A percentile compares a stretch with the other conserved stretches of the same genome.
phyloP scores from a whole-genome alignment of 75 land plant species.

The Cupressus sempervirens region DNA sequence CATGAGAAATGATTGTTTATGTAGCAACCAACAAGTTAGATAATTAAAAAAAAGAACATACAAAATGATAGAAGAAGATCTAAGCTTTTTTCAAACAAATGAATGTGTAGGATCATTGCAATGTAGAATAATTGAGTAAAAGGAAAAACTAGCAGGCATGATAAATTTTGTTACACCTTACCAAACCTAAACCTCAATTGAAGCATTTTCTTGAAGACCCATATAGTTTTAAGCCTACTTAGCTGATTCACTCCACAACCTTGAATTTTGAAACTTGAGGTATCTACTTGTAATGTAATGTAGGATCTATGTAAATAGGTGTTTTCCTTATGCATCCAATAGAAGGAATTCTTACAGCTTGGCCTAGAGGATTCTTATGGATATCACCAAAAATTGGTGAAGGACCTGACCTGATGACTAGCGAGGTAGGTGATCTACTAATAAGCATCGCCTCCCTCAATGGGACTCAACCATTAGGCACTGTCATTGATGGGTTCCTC shows the following conservation, averaged over 20 bases:
- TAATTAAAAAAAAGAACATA: not conserved
- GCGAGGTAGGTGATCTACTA: not conserved
- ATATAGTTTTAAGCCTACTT: not conserved
- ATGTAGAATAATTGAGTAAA: not conserved
- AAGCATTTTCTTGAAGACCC: conserved; percentile 1
- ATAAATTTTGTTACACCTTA: conserved; percentile 4
- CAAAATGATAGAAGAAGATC: not conserved
- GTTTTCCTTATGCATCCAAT: conserved; percentile 5
- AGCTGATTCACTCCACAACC: not conserved
- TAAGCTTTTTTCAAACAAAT: not conserved
- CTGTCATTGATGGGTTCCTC: conserved; percentile 3
- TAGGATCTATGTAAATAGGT: not conserved
- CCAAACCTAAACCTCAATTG: conserved; percentile 2
- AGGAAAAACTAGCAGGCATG: not conserved
- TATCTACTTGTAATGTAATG: conserved; percentile 7
- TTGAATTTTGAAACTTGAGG: not conserved
- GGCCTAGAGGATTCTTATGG: not conserved
- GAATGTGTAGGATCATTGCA: conserved; percentile 3
- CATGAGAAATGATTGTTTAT: not conserved
- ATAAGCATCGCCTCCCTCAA: conserved; percentile 10
- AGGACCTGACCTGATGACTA: not conserved
- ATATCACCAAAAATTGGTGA: conserved; percentile 1
- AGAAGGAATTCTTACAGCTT: not conserved
- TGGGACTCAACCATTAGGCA: not conserved
- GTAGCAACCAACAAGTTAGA: not conserved